A percentile compares a stretch with the other conserved stretches of the same genome.
phyloP scores from a whole-genome alignment of 495 filamentous ascomycete species.

The Bombardia bombarda region DNA sequence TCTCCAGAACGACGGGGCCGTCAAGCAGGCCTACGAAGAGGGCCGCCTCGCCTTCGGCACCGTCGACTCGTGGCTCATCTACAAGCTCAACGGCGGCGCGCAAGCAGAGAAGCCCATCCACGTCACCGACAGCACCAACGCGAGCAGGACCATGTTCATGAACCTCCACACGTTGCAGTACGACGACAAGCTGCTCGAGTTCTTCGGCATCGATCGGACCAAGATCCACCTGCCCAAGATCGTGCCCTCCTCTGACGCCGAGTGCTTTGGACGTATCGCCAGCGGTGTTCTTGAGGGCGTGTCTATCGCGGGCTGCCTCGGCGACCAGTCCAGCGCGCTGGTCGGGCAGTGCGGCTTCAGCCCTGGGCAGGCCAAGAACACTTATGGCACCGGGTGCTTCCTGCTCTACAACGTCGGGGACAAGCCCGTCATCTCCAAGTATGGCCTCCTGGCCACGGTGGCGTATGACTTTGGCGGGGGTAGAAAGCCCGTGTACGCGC shows the following conservation, averaged over 20 bases:
- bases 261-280: conserved; percentile 64
- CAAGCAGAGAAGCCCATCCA: conserved; percentile 48
- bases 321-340: conserved; percentile 86
- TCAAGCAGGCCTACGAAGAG: conserved; percentile 71
- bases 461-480: conserved; percentile 75
- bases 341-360: conserved; percentile 89
- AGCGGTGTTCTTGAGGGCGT: conserved; percentile 63
- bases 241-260: conserved; percentile 71
- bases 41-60: conserved; percentile 83
- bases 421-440: conserved; percentile 83
- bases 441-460: conserved; percentile 82
- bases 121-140: conserved; percentile 89
- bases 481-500: conserved; percentile 73
- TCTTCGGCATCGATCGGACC: conserved; percentile 69
- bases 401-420: conserved; percentile 89
- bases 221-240: conserved; percentile 80
- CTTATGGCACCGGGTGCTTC: conserved; percentile 94
- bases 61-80: conserved; percentile 89
- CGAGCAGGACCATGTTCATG: conserved; percentile 95
- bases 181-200: conserved; percentile 70
- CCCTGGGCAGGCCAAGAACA: conserved; percentile 87
- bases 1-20: conserved; percentile 60
- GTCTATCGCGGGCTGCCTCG: conserved; percentile 80
- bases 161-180: conserved; percentile 83
- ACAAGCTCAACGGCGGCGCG: conserved; percentile 80